Base-by-base conservation (phyloP, 2,329 filamentous ascomycete species). In the Grosmannia serpens region DNA sequence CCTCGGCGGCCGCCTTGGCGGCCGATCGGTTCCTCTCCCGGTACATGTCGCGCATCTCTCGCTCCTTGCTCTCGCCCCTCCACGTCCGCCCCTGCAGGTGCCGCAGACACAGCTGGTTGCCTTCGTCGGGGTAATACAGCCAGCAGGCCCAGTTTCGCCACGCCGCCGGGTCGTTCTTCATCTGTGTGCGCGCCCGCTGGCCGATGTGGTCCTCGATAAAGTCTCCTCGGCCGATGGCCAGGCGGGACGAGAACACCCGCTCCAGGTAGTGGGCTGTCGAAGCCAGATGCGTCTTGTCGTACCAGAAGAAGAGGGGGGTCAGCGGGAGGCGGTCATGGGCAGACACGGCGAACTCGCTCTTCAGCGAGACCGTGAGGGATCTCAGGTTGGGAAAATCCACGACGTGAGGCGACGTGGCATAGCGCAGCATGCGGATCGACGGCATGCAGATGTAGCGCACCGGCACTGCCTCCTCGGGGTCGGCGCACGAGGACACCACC, bases 161-260 rank as follows among this genome's bases (percentile, higher is more conserved):
- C 33, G 68, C 52, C 0, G 78, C 77, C 8, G 59, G 55, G 0
- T 78, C 78, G 6, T 75, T 71, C 64, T 82, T 82, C 79, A 82
- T 82, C 65, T 81, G 78, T 0, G 71, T 68, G n/a, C 79, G 71
- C 1, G 78, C 79, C 1, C 77, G 71, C 56, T 82, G 79, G 2
- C 79, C 79, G 27, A 81, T 71, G 20, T 75, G 77, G 59, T 82
- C 79, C 65, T 82, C 79, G 57, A 82, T 82, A 62, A 82, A 82
- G 8, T 75, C 76, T 0, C 79, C 79, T 1, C 79, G 70, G 5
- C 73, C 67, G 62, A 82, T 73, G 1, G 79, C 76, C 20, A 80
- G 64, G 1, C 78, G 71, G 1, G 70, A 74, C 0, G 78, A 74
- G 54, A 82, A 82, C 1, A 82, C 74, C 0, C 74, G 70, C 0